A percentile compares a stretch with the other conserved stretches of the same genome.
phyloP scores from a whole-genome alignment of 345 rosid genomes.

The Salix viminalis region DNA sequence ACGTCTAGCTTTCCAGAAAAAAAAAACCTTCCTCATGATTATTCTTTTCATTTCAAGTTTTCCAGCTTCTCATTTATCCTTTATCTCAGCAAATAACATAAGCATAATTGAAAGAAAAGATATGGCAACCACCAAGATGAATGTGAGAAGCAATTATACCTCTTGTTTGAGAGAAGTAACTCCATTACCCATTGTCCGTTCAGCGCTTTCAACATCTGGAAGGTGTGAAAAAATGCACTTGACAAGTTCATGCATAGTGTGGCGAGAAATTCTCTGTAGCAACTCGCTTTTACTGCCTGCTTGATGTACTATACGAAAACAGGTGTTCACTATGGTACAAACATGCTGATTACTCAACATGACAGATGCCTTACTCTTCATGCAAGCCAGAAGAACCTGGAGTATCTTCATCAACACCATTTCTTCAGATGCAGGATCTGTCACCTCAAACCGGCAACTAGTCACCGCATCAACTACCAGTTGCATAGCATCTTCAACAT shows the following conservation, averaged over 20 bases:
- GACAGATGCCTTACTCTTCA: constrained; percentile 88
- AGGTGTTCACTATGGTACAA: constrained; percentile 91
- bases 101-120: constrained; percentile 6
- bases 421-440: constrained; percentile 98
- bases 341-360: constrained; percentile 95
- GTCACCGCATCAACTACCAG: constrained; percentile 94
- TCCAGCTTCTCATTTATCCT: neutral
- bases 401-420: constrained; percentile 97
- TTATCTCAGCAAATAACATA: constrained; percentile 3
- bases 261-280: constrained; percentile 85
- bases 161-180: constrained; percentile 48
- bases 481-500: constrained; percentile 89
- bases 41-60: neutral
- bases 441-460: constrained; percentile 95
- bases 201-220: constrained; percentile 71
- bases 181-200: constrained; percentile 69
- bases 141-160: constrained; percentile 40
- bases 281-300: constrained; percentile 73
- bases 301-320: constrained; percentile 97
- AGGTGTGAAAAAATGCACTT: constrained; percentile 92
- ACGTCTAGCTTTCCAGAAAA: neutral
- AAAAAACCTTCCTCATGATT: constrained; percentile 14
- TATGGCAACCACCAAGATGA: constrained; percentile 10
- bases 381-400: constrained; percentile 90
- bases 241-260: constrained; percentile 87